Conservation (phyloP, 2,329 filamentous ascomycete genomes). For the Septoria linicola region DNA sequence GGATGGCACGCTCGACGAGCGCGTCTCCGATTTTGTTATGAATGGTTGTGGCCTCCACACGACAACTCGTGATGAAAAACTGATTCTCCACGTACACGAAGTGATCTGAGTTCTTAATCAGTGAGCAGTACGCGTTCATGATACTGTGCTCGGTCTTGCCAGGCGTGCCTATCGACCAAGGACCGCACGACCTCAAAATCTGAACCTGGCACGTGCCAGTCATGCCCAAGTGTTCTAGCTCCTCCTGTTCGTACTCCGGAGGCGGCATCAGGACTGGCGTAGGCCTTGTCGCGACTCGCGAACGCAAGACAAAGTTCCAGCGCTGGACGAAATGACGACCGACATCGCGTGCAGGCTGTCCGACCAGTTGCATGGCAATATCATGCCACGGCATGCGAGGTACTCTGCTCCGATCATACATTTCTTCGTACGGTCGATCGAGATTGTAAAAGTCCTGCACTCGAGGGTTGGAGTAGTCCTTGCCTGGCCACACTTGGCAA, state of each 20-base stretch:
- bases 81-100: conserved; percentile 99
- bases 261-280: conserved; percentile 91
- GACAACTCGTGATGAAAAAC: conserved; percentile 93
- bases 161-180: conserved; percentile 86
- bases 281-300: conserved; percentile 87
- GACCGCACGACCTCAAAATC: conserved; percentile 83
- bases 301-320: conserved; percentile 95
- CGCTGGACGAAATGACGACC: conserved; percentile 95
- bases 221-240: conserved; percentile 82
- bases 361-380: conserved; percentile 95
- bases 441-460: conserved; percentile 93
- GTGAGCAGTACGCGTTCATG: conserved; percentile 89
- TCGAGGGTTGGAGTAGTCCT: conserved; percentile 96
- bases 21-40: conserved; percentile 93
- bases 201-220: conserved; percentile 96
- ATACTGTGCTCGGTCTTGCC: conserved; percentile 90
- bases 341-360: conserved; percentile 88
- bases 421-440: conserved; percentile 94
- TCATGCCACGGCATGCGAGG: conserved; percentile 99
- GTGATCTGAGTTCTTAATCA: conserved; percentile 93
- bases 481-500: conserved; percentile 94
- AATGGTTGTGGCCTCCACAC: conserved; percentile 82
- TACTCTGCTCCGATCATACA: conserved; percentile 88
- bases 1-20: conserved; percentile 84
- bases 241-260: conserved; percentile 82